Evolutionary conservation across 768 basidiomycete species (phyloP).

Genomic region (Terana coerulea): DNA sequence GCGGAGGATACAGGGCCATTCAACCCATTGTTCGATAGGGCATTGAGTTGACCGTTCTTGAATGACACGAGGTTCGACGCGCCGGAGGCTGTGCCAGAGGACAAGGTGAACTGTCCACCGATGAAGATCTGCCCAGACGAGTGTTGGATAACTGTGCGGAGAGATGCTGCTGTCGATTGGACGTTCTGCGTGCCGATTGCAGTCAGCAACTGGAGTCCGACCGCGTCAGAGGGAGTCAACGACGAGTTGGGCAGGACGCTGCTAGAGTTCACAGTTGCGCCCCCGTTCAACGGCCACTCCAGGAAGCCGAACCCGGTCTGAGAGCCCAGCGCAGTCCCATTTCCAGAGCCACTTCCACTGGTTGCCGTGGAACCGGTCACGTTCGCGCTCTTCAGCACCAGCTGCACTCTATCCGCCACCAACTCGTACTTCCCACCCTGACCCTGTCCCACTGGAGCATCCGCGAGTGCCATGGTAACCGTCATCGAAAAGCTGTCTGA

Average conservation of each 20-base stretch:
- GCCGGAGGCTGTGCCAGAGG: conserved; percentile 51
- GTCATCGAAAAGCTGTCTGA: conserved; percentile 68
- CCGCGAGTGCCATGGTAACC: conserved; percentile 70
- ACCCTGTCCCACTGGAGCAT: conserved; percentile 58
- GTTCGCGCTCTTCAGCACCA: conserved; percentile 66
- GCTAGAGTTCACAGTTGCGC: conserved; percentile 52
- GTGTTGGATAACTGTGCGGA: conserved; percentile 62
- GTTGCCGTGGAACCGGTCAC: conserved; percentile 29
- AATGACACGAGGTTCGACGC: conserved; percentile 71
- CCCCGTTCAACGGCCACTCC: conserved; percentile 69
- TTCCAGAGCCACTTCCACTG: conserved; percentile 30
- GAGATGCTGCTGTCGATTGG: conserved; percentile 30
- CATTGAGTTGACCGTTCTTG: conserved; percentile 51
- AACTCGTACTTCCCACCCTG: conserved; percentile 70
- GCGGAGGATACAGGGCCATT: conserved; percentile 75
- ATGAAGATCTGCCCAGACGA: conserved; percentile 64
- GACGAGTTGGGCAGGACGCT: conserved; percentile 61
- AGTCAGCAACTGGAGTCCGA: conserved; percentile 59
- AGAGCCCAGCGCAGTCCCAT: conserved; percentile 29
- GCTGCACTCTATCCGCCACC: conserved; percentile 83
- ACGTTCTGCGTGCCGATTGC: conserved; percentile 46
- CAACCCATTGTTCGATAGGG: conserved; percentile 64
- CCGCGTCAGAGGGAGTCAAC: conserved; percentile 60
- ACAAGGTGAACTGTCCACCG: conserved; percentile 71
- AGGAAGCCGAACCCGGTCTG: conserved; percentile 77